Percentiles rank a stretch among this genome's conserved stretches.
phyloP scores from a whole-genome alignment of 345 rosid genomes.

The Gossypium ekmanianum region DNA sequence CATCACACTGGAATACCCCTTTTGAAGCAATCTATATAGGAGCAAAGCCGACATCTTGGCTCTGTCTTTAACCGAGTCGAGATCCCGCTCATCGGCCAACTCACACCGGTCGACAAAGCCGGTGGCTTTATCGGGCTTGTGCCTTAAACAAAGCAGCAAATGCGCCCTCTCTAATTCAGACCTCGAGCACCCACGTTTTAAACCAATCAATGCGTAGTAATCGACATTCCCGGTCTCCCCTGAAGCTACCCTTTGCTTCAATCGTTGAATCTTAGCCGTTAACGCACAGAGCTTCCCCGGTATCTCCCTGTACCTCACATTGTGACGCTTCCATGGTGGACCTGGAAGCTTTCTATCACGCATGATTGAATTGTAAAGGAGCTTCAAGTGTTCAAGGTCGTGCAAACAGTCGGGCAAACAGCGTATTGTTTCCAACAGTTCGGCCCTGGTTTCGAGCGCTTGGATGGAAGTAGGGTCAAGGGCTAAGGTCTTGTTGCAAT shows the following conservation, averaged over 20 bases:
- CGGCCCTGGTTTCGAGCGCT: slow-evolving; percentile 83
- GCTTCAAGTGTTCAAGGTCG: slow-evolving; percentile 87
- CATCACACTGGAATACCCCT: slow-evolving; percentile 65
- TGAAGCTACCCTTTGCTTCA: slow-evolving; percentile 72
- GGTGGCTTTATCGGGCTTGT: slow-evolving; percentile 79
- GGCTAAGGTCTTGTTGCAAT: slow-evolving; percentile 87
- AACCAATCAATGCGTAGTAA: slow-evolving; percentile 74
- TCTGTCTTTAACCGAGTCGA: slow-evolving; percentile 71
- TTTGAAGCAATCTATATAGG: slow-evolving; percentile 77
- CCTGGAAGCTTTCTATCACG: slow-evolving; percentile 91
- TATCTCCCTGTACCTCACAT: slow-evolving; percentile 78
- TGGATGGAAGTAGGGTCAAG: slow-evolving; percentile 73
- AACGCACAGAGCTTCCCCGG: slow-evolving; percentile 75
- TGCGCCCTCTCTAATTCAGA: slow-evolving; percentile 92
- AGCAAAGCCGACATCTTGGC: slow-evolving; percentile 70
- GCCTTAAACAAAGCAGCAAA: slow-evolving; percentile 58
- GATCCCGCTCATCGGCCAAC: slow-evolving; percentile 57
- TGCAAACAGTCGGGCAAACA: slow-evolving; percentile 89
- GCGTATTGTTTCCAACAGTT: slow-evolving; percentile 66
- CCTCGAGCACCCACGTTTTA: slow-evolving; percentile 78
- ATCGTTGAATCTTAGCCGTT: slow-evolving; percentile 52
- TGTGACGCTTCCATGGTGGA: slow-evolving; percentile 87
- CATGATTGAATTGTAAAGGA: slow-evolving; percentile 76
- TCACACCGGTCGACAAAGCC: slow-evolving; percentile 80
- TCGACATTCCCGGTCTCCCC: slow-evolving; percentile 81